Evolutionary conservation across 2,329 filamentous ascomycete species (phyloP).

Genomic region (Neocucurbitaria cava): DNA sequence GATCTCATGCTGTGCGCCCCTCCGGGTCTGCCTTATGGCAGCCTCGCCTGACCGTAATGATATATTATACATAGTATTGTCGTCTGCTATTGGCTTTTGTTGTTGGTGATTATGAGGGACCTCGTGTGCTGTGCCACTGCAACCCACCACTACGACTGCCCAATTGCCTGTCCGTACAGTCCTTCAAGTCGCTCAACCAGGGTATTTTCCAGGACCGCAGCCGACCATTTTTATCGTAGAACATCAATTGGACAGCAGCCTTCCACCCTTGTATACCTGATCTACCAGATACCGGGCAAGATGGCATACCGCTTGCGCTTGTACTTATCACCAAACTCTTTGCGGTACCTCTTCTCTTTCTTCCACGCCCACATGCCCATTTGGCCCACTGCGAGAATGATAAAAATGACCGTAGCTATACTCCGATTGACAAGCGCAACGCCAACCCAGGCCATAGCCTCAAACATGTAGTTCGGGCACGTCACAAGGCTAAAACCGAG

Average conservation of each 20-base stretch:
- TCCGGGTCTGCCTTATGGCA: neutral
- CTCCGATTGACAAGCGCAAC: conserved; percentile 81
- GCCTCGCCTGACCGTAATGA: neutral
- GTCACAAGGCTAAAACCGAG: conserved; percentile 87
- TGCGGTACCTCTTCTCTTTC: conserved; percentile 89
- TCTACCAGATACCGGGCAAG: conserved; percentile 75
- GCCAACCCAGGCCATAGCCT: conserved; percentile 84
- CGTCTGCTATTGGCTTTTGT: neutral
- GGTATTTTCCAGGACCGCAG: neutral
- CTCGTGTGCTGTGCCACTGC: conserved; percentile 3
- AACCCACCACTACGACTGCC: neutral
- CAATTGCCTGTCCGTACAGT: neutral
- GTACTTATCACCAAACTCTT: conserved; percentile 91
- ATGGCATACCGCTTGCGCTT: conserved; percentile 91
- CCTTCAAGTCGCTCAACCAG: neutral
- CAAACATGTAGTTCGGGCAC: conserved; percentile 97
- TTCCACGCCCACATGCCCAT: conserved; percentile 90
- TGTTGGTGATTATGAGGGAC: neutral
- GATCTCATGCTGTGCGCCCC: neutral
- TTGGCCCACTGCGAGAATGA: conserved; percentile 72
- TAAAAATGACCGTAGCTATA: conserved; percentile 79
- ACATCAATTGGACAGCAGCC: neutral
- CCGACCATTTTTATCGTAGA: neutral
- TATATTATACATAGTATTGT: neutral
- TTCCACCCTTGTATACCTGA: neutral